phyloP scores from a whole-genome alignment of 352 stramenopile species.

The Saprolegnia diclina region DNA sequence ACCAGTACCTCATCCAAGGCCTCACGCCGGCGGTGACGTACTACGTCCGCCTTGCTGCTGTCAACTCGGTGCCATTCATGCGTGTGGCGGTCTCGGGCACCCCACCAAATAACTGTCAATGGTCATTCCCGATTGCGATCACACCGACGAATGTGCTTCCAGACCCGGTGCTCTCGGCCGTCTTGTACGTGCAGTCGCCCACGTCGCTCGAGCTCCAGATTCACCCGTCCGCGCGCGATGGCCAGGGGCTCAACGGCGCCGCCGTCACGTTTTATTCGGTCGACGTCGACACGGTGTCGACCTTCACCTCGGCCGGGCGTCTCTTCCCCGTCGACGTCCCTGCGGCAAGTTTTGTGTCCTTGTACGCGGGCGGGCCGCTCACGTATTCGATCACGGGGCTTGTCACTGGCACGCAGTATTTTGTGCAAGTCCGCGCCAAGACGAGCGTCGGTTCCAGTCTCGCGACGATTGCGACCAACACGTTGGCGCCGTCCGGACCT shows the following conservation, averaged over 20 bases:
- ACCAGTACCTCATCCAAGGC: slow-evolving; percentile 63
- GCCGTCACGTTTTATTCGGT: slow-evolving; percentile 58
- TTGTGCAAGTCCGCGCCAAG: slow-evolving; percentile 74
- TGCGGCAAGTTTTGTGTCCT: slow-evolving; percentile 32
- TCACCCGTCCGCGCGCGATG: slow-evolving; percentile 57
- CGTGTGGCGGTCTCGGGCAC: slow-evolving; percentile 69
- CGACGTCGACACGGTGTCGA: slow-evolving; percentile 61
- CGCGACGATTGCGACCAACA: slow-evolving; percentile 50
- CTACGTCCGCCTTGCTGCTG: slow-evolving; percentile 87
- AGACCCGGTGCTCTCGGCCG: slow-evolving; percentile 53
- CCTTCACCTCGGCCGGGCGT: slow-evolving; percentile 60
- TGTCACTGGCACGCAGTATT: slow-evolving; percentile 69
- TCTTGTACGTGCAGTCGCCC: slow-evolving; percentile 49
- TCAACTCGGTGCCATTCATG: slow-evolving; percentile 87
- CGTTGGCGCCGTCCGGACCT: slow-evolving; percentile 47
- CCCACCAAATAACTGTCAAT: slow-evolving; percentile 88
- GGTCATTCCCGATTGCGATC: slow-evolving; percentile 70
- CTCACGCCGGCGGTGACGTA: slow-evolving; percentile 72
- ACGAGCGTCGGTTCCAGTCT: slow-evolving; percentile 65
- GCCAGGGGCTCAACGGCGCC: slow-evolving; percentile 39
- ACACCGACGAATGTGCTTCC: slow-evolving; percentile 81
- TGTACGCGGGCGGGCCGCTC: slow-evolving; percentile 57
- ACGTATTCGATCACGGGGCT: slow-evolving; percentile 71
- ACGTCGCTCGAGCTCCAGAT: slow-evolving; percentile 72
- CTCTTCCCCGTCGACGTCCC: slow-evolving; percentile 38